Evolutionary conservation across 78 protist species (phyloP).

Genomic region (Anaeramoeba flamelloides): DNA sequence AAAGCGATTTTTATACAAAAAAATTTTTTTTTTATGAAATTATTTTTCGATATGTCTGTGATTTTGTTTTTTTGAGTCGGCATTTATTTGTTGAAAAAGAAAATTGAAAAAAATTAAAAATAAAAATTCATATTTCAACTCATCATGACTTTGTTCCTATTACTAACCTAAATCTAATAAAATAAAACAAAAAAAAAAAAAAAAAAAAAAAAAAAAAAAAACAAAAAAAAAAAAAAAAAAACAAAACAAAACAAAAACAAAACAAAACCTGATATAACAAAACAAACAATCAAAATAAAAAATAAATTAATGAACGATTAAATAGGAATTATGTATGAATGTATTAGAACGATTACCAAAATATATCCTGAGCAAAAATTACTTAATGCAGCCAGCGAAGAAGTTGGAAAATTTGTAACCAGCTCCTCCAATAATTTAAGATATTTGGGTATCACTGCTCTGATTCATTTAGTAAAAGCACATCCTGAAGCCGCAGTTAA

Average conservation of each 20-base stretch:
- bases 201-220: background rate
- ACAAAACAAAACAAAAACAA: background rate
- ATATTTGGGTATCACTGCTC: background rate
- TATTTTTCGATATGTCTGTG: too few relatives aligned
- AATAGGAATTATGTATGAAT: constrained; percentile 61
- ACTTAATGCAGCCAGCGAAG: constrained; percentile 38
- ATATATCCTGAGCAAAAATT: constrained; percentile 56
- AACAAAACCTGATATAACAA: background rate
- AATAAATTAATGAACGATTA: background rate
- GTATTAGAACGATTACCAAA: constrained; percentile 50
- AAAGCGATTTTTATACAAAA: too few relatives aligned
- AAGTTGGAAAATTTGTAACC: background rate
- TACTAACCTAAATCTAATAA: too few relatives aligned
- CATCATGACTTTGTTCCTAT: too few relatives aligned
- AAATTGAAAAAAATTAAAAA: too few relatives aligned
- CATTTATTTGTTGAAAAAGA: too few relatives aligned
- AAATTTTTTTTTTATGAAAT: too few relatives aligned
- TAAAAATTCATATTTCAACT: too few relatives aligned
- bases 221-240: background rate
- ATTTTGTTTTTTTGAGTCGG: too few relatives aligned
- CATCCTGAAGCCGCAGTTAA: background rate
- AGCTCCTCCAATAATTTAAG: background rate
- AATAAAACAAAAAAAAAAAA: background rate
- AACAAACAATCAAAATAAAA: background rate
- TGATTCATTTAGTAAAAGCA: background rate